Percentiles rank a stretch among this genome's conserved stretches.
Evolutionary conservation across 192 early-diverging fungal genomes (phyloP).

Genomic region (Chytriomyces confervae): DNA sequence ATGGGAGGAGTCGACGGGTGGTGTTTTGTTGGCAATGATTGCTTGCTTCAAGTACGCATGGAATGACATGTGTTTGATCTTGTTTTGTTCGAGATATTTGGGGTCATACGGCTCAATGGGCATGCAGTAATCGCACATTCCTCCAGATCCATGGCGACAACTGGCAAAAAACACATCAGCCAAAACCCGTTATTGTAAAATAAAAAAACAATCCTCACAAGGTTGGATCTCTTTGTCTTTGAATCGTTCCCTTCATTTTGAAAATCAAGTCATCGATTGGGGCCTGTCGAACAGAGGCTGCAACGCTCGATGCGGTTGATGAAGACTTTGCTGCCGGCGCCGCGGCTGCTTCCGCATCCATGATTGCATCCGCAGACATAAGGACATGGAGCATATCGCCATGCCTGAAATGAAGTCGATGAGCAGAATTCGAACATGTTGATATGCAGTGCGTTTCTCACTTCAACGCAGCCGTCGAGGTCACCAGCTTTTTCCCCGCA

Average conservation of each 20-base stretch:
- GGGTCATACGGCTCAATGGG: constrained; percentile 91
- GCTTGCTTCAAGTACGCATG: constrained; percentile 86
- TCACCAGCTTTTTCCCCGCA: not conserved
- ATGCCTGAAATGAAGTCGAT: constrained; percentile 34
- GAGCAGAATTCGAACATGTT: not conserved
- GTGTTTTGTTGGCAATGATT: constrained; percentile 68
- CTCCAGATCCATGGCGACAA: constrained; percentile 77
- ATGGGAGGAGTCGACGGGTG: constrained; percentile 35
- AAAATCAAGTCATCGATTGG: constrained; percentile 82
- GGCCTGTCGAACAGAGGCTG: constrained; percentile 59
- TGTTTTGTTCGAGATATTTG: constrained; percentile 84
- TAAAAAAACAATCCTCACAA: constrained; percentile 66
- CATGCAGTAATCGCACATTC: constrained; percentile 95
- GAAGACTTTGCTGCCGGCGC: not conserved
- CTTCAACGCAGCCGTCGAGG: constrained; percentile 6
- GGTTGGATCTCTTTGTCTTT: constrained; percentile 73
- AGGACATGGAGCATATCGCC: constrained; percentile 49
- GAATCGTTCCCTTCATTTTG: constrained; percentile 82
- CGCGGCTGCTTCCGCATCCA: constrained; percentile 32
- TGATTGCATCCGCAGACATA: constrained; percentile 14
- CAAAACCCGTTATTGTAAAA: not conserved
- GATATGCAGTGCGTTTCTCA: not conserved
- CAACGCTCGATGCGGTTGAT: not conserved
- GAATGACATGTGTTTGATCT: constrained; percentile 98
- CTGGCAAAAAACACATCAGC: constrained; percentile 41